Evolutionary conservation across 2,329 filamentous ascomycete genomes (phyloP), one percentile per base, ranked within the genome.

Genomic region (Lasiodiplodia sp.): DNA sequence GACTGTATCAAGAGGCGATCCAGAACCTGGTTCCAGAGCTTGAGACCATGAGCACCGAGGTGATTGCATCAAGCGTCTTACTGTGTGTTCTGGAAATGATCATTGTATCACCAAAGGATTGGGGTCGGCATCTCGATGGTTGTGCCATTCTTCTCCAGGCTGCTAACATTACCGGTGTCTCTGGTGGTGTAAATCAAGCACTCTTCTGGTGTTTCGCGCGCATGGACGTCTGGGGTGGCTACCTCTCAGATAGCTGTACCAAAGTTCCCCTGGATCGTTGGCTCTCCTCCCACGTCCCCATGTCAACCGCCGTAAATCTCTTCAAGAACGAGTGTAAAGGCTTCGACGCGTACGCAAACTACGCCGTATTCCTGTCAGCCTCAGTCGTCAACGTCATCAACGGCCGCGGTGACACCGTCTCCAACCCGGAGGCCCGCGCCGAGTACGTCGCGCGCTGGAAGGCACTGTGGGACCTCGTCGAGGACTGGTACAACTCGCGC

Each of bases 191-290:
- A 21, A 75, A 85, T 7, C 84, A 86, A 71, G 86, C 85, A 0
- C 78, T 88, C 0, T 88, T 88, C 70, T 88, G 86, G 86, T 87
- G 85, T 71, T 88, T 86, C 72, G 85, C 84, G 0, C 80, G 86
- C 53, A 88, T 88, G 85, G 86, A 88, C 72, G 72, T 87, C 3
- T 87, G 86, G 69, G 85, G 84, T 44, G 84, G 84, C 2, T 79
- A 88, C 16, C 87, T 89, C 25, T 86, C 85, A 0, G 83, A 82
- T 0, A 80, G 85, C 53, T 82, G 79, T 21, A 83, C 84, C 0
- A 81, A 87, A 2, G 80, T 87, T 2, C 82, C 82, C 2, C 79
- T 86, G 2, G 78, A 81, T 31, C 83, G 82, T 69, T 87, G 86
- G 86, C 34, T 68, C 14, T 78, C 83, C 5, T 79, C 81, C 0